Percentiles rank a stretch among this genome's conserved stretches.
phyloP scores from a whole-genome alignment of 768 basidiomycete species.

The Termitomyces sp. region DNA sequence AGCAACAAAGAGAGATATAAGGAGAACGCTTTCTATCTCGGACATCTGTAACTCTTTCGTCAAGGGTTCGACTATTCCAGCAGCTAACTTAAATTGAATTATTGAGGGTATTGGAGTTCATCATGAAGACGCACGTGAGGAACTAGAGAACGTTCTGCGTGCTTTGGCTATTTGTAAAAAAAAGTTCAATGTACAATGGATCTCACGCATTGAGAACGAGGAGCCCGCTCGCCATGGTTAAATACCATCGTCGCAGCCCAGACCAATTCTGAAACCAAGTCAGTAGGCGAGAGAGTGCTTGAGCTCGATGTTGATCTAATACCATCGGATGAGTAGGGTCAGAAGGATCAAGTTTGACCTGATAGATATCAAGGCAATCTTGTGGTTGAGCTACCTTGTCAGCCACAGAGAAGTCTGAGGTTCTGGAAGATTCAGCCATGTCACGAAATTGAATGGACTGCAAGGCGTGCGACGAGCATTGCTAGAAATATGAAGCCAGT shows the following conservation, averaged over 20 bases:
- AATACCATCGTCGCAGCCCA: conserved; percentile 30
- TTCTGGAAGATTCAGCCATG: conserved; percentile 1
- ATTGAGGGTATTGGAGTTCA: not conserved
- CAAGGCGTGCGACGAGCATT: not conserved
- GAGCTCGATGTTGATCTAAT: not conserved
- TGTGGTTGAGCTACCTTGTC: conserved; percentile 3
- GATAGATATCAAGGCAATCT: conserved; percentile 21
- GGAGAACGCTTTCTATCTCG: conserved; percentile 44
- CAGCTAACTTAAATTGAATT: conserved; percentile 22
- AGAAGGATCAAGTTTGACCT: conserved; percentile 28
- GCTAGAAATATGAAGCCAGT: not conserved
- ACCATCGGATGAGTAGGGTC: conserved; percentile 47
- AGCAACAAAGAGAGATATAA: conserved; percentile 36
- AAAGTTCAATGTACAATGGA: not conserved
- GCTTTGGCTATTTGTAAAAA: not conserved
- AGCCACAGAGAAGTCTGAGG: conserved; percentile 2
- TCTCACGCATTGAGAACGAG: conserved; percentile 53
- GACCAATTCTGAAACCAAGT: conserved; percentile 43
- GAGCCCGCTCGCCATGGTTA: conserved; percentile 34
- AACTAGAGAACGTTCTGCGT: conserved; percentile 55
- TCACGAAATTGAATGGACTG: not conserved
- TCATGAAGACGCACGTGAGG: conserved; percentile 33
- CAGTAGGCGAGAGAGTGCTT: not conserved
- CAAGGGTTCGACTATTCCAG: conserved; percentile 31
- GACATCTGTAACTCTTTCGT: conserved; percentile 43